Evolutionary conservation across 371 early-diverging fungal genomes (phyloP), one percentile per base, ranked within the genome.

Genomic region (Batkoa obscura): DNA sequence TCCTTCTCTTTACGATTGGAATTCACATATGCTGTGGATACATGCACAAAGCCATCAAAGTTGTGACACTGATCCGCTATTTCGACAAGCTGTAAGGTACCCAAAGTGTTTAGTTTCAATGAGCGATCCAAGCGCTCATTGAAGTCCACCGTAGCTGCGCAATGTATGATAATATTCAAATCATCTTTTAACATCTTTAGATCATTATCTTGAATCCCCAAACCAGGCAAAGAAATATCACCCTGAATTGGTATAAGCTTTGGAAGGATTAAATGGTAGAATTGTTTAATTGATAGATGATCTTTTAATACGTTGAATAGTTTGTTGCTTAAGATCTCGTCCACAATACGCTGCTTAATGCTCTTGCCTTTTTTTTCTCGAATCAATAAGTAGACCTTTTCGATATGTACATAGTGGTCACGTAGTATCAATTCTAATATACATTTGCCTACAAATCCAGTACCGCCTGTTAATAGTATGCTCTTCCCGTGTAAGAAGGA

Each of bases 381-480:
- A 12, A 64, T 54, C 9, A 67, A 37, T 42, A 62, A 52, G 42
- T 62, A 67, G 3, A 67, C 56, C 34, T 62, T 62, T 15, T 45
- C 31, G 10, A 47, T 37, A 23, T 56, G 43, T 3, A 43, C 31
- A 33, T 55, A 43, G 55, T 55, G 55, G 1, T 64, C 63, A 1
- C 68, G 61, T 12, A 80, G 54, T 6, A 76, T 50, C 50, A 76
- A 74, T 67, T 76, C 75, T 2, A 80, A 61, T 3, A 78, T 58
- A 0, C 75, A 72, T 61, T 80, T 80, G 43, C 80, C 80, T 36
- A 80, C 66, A 56, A 75, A 80, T 2, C 78, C 80, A 0, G 80
- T 77, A 0, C 74, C 73, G 2, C 80, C 80, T 0, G 80, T 80
- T 30, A 80, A 50, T 35, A 80, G 64, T 39, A 80, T 34, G 2